Evolutionary conservation across 202 grass and related monocot genomes (phyloP), one percentile per base, ranked within the genome.

Genomic region (Schoenoplectus tabernaemontani): DNA sequence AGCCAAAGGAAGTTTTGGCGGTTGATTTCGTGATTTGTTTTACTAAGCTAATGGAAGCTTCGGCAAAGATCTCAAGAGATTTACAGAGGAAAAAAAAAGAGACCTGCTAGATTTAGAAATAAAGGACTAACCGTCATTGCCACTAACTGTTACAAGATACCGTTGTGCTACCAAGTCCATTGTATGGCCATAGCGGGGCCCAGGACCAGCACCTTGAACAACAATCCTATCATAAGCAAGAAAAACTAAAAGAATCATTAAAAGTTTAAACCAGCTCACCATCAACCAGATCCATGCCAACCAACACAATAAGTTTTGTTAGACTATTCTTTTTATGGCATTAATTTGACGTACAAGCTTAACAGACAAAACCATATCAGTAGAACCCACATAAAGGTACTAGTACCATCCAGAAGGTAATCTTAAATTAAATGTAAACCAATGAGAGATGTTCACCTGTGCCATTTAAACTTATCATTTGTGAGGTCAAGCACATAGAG

Each of bases 401-500:
- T 76, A 57, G 46, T 76, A 76, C 17, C 48, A 76, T 37, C 24
- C 13, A 9, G 32, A 33, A 8, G 2, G 28, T 57, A 57, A 1
- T 1, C 15, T 44, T 48, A 70, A 34, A 46, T 82, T 77, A 78
- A 46, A 89, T 32, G 30, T 77, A 82, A 82, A 22, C n/a, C 4
- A 72, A 57, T 16, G 51, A 36, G 2, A 46, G 6, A 41, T 57
- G 16, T 81, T 89, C 78, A 90, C 95, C 95, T 94, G 76, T 99
- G 96, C 96, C 96, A 99, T 81, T 95, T 99, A 78, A 95, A 99
- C 81, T 95, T 99, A 81, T 99, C 92, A 36, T 99, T 99, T 80
- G 96, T 99, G 41, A 99, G 79, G 87, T 99, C 96, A 82, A 99
- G 88, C 59, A 95, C 96, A 53, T 91, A 95, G 54, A 99, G 96